Evolutionary conservation across 108 stramenopile species (phyloP).

Genomic region (Cyclotella cryptica): DNA sequence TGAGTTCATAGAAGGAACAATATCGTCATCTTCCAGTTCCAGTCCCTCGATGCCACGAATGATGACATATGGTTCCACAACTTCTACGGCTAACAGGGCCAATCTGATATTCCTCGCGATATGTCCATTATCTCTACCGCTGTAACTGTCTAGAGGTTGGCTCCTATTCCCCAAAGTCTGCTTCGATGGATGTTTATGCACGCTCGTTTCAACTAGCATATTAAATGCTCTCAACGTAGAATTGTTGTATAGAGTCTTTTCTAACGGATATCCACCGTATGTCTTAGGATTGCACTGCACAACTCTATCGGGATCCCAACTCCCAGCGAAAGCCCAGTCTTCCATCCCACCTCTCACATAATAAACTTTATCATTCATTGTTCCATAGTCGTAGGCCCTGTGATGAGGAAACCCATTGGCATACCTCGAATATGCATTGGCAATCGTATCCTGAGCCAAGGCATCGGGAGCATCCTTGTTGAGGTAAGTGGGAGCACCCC

Average conservation of each 20-base stretch:
- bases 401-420: constrained; percentile 55
- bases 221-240: constrained; percentile 89
- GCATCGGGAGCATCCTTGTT: constrained; percentile 64
- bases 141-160: constrained; percentile 56
- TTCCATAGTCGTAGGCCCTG: constrained; percentile 60
- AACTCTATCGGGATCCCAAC: constrained; percentile 86
- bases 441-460: constrained; percentile 54
- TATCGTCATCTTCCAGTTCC: constrained; percentile 50
- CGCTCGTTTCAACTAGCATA: constrained; percentile 91
- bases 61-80: constrained; percentile 84
- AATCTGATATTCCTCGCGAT: constrained; percentile 81
- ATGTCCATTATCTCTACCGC: constrained; percentile 76
- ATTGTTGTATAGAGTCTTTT: constrained; percentile 75
- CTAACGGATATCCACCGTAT: constrained; percentile 64
- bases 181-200: constrained; percentile 66
- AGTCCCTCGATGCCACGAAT: constrained; percentile 42
- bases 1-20: constrained; percentile 41
- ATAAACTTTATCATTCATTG: constrained; percentile 92
- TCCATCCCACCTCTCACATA: constrained; percentile 97
- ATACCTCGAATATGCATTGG: constrained; percentile 53
- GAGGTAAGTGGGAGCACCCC: constrained; percentile 72
- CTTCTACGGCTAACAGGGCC: constrained; percentile 70
- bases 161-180: constrained; percentile 66
- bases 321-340: constrained; percentile 95
- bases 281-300: constrained; percentile 63